Base-by-base conservation (phyloP, 495 filamentous ascomycete species). In the Usnea hakonensis region DNA sequence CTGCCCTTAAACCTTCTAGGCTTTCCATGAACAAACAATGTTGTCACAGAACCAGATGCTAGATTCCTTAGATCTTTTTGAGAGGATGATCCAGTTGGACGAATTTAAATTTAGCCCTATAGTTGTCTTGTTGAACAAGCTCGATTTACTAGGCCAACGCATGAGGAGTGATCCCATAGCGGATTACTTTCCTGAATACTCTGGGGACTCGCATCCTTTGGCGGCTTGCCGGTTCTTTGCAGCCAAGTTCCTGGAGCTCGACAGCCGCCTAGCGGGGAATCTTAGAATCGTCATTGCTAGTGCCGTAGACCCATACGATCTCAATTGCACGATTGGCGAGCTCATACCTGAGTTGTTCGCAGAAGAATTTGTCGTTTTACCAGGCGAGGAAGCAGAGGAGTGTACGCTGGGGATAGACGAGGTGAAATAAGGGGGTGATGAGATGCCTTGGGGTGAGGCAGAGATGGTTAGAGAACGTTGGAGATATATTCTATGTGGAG, bases 231-330 rank as follows among this genome's bases (percentile, higher is more conserved):
- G 32, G 0, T 62, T 56, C 28, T 53, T 61, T 21, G 58, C 53
- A 6, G 32, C 52, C 64, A 70, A 6, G 57, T 68, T n/a, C 76
- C 76, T 10, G 66, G 67, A 53, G 52, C 69, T 37, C 71, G 85
- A 72, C 77, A 81, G 9, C 85, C 88, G 26, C 76, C 74, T 28
- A 72, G 81, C 8, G 90, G 91, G 58, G 88, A 95, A 17, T 11
- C 33, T 65, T 5, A 50, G 35, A 28, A 44, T 52, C 8, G 17
- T 28, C 11, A 17, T 65, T 13, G 40, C 52, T 19, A 35, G 53
- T 55, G 57, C 48, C 4, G 36, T 61, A 17, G 50, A 65, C 2
- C 26, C 26, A 5, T 23, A 16, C 5, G 23, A 11, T 21, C 59
- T 59, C 43, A 32, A 40, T 30, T 28, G n/a, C 14, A 35, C 23